These are phyloP conservation scores for Apiotrichum akiyoshidainum DNA, from an alignment of 1,284 basidiomycete genomes.

Conservation along the genomic window DNA sequence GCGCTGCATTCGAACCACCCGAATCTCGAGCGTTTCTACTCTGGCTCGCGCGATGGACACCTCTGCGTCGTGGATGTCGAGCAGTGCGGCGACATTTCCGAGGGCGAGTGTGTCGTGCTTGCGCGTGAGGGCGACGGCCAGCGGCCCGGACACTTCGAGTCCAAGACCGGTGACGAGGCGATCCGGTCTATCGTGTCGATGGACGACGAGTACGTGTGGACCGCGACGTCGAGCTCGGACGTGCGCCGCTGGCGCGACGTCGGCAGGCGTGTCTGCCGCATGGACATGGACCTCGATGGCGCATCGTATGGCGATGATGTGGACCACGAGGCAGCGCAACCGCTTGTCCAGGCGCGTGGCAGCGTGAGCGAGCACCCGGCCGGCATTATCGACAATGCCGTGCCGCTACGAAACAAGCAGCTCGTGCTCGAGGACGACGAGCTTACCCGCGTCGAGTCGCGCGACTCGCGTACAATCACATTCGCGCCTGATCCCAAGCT, in stretches of 20 bases:
- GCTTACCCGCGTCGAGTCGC: constrained; percentile 29
- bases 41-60: constrained; percentile 84
- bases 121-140: constrained; percentile 60
- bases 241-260: constrained; percentile 75
- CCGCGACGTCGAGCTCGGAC: constrained; percentile 75
- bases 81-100: constrained; percentile 70
- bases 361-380: constrained; percentile 23
- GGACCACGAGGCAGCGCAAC: constrained; percentile 9
- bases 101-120: constrained; percentile 84
- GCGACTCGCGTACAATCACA: constrained; percentile 37
- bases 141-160: constrained; percentile 29
- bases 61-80: constrained; percentile 89
- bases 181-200: constrained; percentile 79
- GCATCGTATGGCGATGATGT: constrained; percentile 17
- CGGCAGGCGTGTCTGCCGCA: constrained; percentile 48
- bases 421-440: constrained; percentile 22
- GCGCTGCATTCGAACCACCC: constrained; percentile 83
- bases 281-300: constrained; percentile 59
- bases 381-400: constrained; percentile 17
- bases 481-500: constrained; percentile 35
- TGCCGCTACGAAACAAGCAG: constrained; percentile 25
- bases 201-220: constrained; percentile 87
- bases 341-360: constrained; percentile 13
- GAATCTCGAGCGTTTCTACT: constrained; percentile 87
- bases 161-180: constrained; percentile 60